phyloP scores from a whole-genome alignment of 2,329 filamentous ascomycete genomes.

The Clathrospora elynae region DNA sequence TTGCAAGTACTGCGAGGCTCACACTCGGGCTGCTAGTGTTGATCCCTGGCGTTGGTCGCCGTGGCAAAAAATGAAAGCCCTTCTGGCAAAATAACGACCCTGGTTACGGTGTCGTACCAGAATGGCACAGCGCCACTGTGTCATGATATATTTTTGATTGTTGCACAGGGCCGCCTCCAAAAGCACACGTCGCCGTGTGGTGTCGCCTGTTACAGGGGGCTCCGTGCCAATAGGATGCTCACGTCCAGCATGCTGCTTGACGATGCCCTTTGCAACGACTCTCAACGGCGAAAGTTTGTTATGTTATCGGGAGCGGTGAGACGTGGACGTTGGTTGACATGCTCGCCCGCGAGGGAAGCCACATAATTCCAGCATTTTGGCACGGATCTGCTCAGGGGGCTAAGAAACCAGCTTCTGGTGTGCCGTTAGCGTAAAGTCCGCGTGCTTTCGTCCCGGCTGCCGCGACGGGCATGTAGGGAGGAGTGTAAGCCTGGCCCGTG shows the following conservation, averaged over 20 bases:
- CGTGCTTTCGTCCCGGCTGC: slow-evolving; percentile 41
- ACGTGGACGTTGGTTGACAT: slow-evolving; percentile 18
- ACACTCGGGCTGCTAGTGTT: slow-evolving; percentile 13
- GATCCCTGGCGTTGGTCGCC: slow-evolving; percentile 15
- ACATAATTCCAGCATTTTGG: slow-evolving; percentile 30
- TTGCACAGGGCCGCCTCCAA: slow-evolving; percentile 26
- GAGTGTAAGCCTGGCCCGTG: slow-evolving; percentile 28
- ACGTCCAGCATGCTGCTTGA: slow-evolving; percentile 18
- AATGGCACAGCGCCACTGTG: slow-evolving; percentile 23
- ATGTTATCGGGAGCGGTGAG: slow-evolving; percentile 33
- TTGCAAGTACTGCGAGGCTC: slow-evolving; percentile 1
- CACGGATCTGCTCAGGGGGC: slow-evolving; percentile 41
- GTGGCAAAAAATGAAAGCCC: slow-evolving; percentile 1
- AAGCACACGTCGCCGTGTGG: slow-evolving; percentile 19
- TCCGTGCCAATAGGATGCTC: slow-evolving; percentile 27
- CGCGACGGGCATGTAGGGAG: slow-evolving; percentile 33
- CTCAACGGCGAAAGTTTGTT: slow-evolving; percentile 12
- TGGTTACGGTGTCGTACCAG: slow-evolving; percentile 15
- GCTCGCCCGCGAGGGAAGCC: slow-evolving; percentile 13
- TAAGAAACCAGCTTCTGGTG: slow-evolving; percentile 30
- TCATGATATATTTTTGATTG: slow-evolving; percentile 24
- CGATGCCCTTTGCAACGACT: slow-evolving; percentile 14
- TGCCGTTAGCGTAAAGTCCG: slow-evolving; percentile 36
- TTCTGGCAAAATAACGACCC: slow-evolving; percentile 25
- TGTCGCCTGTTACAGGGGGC: slow-evolving; percentile 20